Percentiles rank a stretch among this genome's conserved stretches.
phyloP scores from a whole-genome alignment of 129 eudicot species.

The Chrysanthemum seticuspe region DNA sequence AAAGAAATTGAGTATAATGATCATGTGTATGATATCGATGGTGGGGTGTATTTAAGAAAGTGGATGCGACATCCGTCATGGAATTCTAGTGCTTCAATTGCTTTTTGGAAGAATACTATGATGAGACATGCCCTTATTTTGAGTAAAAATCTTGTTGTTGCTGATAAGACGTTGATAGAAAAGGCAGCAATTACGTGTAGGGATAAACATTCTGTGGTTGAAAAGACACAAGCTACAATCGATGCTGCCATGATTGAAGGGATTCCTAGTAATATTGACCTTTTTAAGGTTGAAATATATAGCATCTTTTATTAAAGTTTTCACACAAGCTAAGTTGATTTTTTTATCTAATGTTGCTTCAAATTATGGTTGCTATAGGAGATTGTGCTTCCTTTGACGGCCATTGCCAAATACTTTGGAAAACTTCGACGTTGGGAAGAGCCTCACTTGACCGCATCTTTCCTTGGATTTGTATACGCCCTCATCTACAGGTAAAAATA shows the following conservation, averaged over 20 bases:
- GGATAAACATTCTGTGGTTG: constrained; percentile 55
- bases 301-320: not conserved
- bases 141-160: constrained; percentile 77
- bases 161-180: constrained; percentile 67
- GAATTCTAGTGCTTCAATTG: constrained; percentile 66
- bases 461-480: constrained; percentile 70
- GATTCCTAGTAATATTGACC: constrained; percentile 94
- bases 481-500: constrained; percentile 65
- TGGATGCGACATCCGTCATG: constrained; percentile 91
- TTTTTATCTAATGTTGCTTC: constrained; percentile 13
- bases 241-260: constrained; percentile 99
- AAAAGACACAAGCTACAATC: constrained; percentile 92
- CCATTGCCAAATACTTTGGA: constrained; percentile 49
- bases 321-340: not conserved
- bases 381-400: constrained; percentile 72
- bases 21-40: constrained; percentile 73
- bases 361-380: constrained; percentile 48
- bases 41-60: constrained; percentile 74
- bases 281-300: constrained; percentile 72
- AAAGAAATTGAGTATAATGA: constrained; percentile 27
- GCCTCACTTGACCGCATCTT: constrained; percentile 72
- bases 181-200: constrained; percentile 68
- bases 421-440: constrained; percentile 88
- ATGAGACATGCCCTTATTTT: constrained; percentile 57
- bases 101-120: constrained; percentile 70